These are phyloP conservation scores for Microsporum audouinii DNA, from an alignment of 2,329 filamentous ascomycete genomes.

Conservation along the genomic window DNA sequence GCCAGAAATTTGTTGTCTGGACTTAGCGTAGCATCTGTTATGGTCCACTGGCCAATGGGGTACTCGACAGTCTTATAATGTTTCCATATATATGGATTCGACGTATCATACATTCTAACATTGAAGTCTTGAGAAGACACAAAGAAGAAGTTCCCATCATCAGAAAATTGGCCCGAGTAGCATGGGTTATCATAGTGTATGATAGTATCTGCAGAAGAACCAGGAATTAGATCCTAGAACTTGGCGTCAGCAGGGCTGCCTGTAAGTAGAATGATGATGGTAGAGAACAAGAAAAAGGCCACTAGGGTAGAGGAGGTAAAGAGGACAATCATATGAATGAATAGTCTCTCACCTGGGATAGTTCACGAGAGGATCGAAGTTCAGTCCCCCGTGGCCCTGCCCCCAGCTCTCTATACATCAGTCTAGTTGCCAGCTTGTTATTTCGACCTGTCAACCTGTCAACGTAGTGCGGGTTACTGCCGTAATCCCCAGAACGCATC, in stretches of 20 bases:
- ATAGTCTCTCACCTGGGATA: slow-evolving; percentile 49
- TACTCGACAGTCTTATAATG: slow-evolving; percentile 87
- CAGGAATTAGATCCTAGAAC: slow-evolving; percentile 60
- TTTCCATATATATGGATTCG: slow-evolving; percentile 87
- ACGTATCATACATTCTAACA: slow-evolving; percentile 95
- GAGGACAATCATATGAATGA: neutral
- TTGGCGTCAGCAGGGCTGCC: neutral
- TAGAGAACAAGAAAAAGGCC: too few relatives aligned
- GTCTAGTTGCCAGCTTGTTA: slow-evolving; percentile 50
- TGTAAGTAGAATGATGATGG: too few relatives aligned
- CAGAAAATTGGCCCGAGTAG: slow-evolving; percentile 92
- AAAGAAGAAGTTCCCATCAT: slow-evolving; percentile 96
- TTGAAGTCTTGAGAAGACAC: slow-evolving; percentile 83
- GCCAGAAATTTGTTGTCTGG: slow-evolving; percentile 87
- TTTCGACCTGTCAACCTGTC: slow-evolving; percentile 45
- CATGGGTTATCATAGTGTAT: slow-evolving; percentile 77
- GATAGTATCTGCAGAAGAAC: slow-evolving; percentile 67
- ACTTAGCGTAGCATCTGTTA: slow-evolving; percentile 84
- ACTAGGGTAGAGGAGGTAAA: neutral
- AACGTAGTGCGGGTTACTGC: slow-evolving; percentile 49
- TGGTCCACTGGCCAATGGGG: slow-evolving; percentile 84
- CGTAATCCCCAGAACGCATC: slow-evolving; percentile 76
- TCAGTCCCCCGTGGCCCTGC: slow-evolving; percentile 48
- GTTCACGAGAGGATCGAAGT: slow-evolving; percentile 52
- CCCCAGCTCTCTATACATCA: slow-evolving; percentile 75